phyloP scores from a whole-genome alignment of 140 eudicot genomes.

The Artemisia princeps region DNA sequence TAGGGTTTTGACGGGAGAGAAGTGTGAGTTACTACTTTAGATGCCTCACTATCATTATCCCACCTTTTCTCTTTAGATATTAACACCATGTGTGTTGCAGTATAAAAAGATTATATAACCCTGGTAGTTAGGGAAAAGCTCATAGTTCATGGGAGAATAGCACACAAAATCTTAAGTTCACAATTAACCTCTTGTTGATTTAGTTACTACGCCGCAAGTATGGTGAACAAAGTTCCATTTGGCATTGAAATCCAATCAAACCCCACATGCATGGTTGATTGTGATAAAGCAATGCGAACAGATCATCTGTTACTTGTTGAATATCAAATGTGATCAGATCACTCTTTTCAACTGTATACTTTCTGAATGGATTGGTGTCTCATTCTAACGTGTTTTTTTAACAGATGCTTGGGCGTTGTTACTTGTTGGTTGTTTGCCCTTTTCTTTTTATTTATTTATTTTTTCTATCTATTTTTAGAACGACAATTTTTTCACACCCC shows the following conservation, averaged over 20 bases:
- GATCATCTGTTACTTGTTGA: neutral
- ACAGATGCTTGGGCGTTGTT: neutral
- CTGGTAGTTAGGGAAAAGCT: too few species aligned
- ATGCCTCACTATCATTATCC: too few species aligned
- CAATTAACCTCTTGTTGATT: too few species aligned
- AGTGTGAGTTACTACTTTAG: too few species aligned
- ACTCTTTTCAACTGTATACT: neutral
- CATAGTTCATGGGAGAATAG: too few species aligned
- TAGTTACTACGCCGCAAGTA: too few species aligned
- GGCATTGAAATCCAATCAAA: neutral
- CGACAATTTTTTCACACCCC: too few species aligned
- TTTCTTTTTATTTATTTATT: neutral
- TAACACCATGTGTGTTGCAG: too few species aligned
- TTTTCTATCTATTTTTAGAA: neutral
- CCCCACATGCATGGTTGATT: neutral
- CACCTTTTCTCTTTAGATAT: too few species aligned
- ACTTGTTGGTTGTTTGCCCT: neutral
- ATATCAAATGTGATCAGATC: neutral
- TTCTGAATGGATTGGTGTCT: neutral
- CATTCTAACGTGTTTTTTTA: neutral
- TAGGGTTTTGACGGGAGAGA: too few species aligned
- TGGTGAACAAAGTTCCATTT: neutral
- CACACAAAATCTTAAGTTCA: too few species aligned
- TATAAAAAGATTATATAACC: too few species aligned
- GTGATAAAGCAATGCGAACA: neutral